A percentile compares a stretch with the other conserved stretches of the same genome.
These are phyloP conservation scores for Penicillium argentinense DNA, from an alignment of 495 filamentous ascomycete genomes.

Conservation along the genomic window DNA sequence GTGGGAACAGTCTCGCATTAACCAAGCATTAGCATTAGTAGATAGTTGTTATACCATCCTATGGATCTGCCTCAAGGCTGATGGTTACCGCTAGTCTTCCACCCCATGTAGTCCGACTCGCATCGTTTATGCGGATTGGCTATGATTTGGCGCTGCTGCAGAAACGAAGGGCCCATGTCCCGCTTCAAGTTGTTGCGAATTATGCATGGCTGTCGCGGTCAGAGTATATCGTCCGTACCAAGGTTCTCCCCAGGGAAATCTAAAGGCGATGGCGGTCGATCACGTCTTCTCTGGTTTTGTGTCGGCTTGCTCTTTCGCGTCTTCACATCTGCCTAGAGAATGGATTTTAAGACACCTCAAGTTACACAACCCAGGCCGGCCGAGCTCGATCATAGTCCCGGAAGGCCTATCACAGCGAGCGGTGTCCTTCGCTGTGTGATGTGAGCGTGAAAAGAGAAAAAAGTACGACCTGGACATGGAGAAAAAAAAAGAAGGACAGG, in stretches of 20 bases:
- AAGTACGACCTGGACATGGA: background rate
- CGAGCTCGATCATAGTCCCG: background rate
- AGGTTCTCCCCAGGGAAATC: background rate
- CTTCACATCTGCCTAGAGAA: background rate
- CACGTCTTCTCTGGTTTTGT: background rate
- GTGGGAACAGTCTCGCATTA: too few relatives aligned
- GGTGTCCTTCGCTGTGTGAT: slow-evolving; percentile 14
- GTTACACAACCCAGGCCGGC: slow-evolving; percentile 23
- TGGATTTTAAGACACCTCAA: slow-evolving; percentile 20
- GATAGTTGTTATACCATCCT: too few relatives aligned
- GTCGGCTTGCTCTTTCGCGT: background rate
- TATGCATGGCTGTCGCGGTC: slow-evolving; percentile 1
- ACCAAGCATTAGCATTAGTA: too few relatives aligned
- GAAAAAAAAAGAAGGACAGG: background rate
- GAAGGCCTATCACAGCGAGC: slow-evolving; percentile 17
- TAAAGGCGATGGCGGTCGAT: background rate
- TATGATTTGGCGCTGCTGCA: slow-evolving; percentile 1
- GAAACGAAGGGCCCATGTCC: slow-evolving; percentile 7
- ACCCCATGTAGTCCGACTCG: slow-evolving; percentile 21
- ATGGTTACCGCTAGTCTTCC: background rate
- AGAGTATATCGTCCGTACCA: background rate
- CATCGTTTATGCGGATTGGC: slow-evolving; percentile 1
- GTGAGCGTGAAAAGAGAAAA: slow-evolving; percentile 10
- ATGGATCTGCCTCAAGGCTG: too few relatives aligned
- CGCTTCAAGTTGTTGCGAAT: background rate